A percentile compares a stretch with the other conserved stretches of the same genome.
Evolutionary conservation across 2,329 filamentous ascomycete genomes (phyloP).

Genomic region (Thermoascus crustaceus): DNA sequence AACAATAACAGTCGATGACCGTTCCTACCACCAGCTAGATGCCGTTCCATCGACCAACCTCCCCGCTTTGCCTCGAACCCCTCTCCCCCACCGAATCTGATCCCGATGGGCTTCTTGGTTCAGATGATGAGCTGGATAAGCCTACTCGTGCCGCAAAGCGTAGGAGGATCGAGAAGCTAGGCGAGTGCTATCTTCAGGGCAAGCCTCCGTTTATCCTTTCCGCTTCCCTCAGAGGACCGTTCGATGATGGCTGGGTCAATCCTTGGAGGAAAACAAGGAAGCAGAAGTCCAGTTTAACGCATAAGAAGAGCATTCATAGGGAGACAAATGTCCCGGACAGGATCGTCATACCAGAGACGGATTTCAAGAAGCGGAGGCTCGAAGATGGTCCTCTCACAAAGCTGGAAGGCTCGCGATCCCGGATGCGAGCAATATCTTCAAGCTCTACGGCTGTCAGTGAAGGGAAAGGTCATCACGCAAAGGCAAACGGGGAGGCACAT

Average conservation of each 20-base stretch:
- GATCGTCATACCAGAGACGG: constrained; percentile 21
- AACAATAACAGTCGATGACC: constrained; percentile 8
- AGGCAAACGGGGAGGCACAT: no score
- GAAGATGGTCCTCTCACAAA: constrained; percentile 9
- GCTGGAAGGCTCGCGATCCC: constrained; percentile 8
- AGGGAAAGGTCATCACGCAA: no score
- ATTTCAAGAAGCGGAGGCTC: constrained; percentile 15
- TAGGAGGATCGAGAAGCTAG: constrained; percentile 36
- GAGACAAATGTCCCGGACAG: constrained; percentile 7
- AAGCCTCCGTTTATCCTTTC: constrained; percentile 38
- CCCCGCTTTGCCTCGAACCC: constrained; percentile 30
- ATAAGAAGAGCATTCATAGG: neutral
- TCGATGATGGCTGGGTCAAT: constrained; percentile 38
- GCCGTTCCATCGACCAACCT: constrained; percentile 23
- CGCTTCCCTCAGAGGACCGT: constrained; percentile 38
- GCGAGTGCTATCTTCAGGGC: constrained; percentile 35
- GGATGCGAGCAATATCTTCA: neutral
- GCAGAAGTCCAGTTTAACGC: constrained; percentile 1
- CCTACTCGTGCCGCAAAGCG: constrained; percentile 26
- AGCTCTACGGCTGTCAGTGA: constrained; percentile 5
- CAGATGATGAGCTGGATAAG: constrained; percentile 33
- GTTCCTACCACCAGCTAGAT: constrained; percentile 17
- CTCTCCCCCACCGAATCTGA: constrained; percentile 18
- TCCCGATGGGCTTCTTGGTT: constrained; percentile 21
- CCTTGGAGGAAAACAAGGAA: constrained; percentile 33